A percentile compares a stretch with the other conserved stretches of the same genome.
phyloP scores from a whole-genome alignment of 1,284 basidiomycete genomes.

The Ustilago nuda region DNA sequence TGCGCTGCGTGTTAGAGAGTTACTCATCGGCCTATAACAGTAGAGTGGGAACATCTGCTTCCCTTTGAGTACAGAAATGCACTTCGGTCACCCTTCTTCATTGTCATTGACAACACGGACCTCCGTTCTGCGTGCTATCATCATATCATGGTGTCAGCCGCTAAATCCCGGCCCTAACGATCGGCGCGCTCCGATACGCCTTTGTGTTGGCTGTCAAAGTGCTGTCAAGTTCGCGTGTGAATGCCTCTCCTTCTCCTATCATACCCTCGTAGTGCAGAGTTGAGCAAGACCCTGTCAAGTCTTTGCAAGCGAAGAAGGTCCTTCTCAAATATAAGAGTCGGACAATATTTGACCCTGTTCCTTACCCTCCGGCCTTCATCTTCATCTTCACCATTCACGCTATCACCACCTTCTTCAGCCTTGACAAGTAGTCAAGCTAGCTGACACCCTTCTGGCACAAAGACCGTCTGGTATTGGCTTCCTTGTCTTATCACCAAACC shows the following conservation, averaged over 20 bases:
- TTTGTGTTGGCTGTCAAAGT: not conserved
- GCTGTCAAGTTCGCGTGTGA: slow-evolving; percentile 2
- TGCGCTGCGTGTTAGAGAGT: not conserved
- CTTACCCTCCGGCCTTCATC: not conserved
- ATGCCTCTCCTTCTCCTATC: not conserved
- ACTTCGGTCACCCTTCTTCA: not conserved
- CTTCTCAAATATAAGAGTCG: not conserved
- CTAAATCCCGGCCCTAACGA: not conserved
- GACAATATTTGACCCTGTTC: not conserved
- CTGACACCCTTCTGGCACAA: not conserved
- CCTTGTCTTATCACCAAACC: not conserved
- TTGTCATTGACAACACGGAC: slow-evolving; percentile 1
- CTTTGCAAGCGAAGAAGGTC: not conserved
- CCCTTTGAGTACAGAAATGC: not conserved
- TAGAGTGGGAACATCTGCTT: not conserved
- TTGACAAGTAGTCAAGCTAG: not conserved
- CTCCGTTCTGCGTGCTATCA: not conserved
- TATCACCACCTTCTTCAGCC: not conserved
- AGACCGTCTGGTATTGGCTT: not conserved
- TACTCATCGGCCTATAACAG: not conserved
- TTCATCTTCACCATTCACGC: not conserved
- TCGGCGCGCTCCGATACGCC: not conserved
- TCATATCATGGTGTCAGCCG: not conserved
- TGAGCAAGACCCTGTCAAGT: not conserved
- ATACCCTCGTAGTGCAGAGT: slow-evolving; percentile 1